Evolutionary conservation across 768 basidiomycete species (phyloP).

Genomic region (Pisolithus tinctorius): DNA sequence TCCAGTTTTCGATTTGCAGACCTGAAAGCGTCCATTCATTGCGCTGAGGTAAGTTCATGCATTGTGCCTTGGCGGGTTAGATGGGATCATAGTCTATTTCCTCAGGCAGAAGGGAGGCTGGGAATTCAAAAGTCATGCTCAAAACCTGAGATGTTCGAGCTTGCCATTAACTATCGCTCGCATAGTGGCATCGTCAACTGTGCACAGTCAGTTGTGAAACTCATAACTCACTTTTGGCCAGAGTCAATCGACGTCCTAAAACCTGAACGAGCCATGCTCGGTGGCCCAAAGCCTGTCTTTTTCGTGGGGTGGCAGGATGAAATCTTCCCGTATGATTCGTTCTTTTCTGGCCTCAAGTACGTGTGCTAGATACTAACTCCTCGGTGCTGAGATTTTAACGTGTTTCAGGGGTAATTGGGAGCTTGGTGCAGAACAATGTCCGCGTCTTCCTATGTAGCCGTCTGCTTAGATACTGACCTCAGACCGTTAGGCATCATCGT

Average conservation of each 20-base stretch:
- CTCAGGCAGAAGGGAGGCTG: slow-evolving; percentile 8
- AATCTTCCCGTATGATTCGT: slow-evolving; percentile 43
- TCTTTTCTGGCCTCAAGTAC: slow-evolving; percentile 46
- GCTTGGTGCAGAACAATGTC: slow-evolving; percentile 64
- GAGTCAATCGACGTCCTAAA: slow-evolving; percentile 54
- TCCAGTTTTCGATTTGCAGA: slow-evolving; percentile 64
- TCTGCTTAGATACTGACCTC: background rate
- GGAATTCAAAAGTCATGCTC: background rate
- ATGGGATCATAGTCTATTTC: background rate
- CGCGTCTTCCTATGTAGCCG: background rate
- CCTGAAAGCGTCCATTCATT: slow-evolving; percentile 53
- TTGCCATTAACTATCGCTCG: slow-evolving; percentile 57
- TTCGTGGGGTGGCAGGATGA: slow-evolving; percentile 41
- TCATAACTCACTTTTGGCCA: slow-evolving; percentile 47
- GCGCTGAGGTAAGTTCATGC: slow-evolving; percentile 40
- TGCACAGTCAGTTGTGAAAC: slow-evolving; percentile 35
- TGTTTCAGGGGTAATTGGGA: slow-evolving; percentile 41
- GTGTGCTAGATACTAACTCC: background rate
- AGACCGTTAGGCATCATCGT: slow-evolving; percentile 54
- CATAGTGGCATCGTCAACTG: slow-evolving; percentile 63
- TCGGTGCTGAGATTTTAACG: slow-evolving; percentile 6
- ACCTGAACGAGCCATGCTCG: slow-evolving; percentile 47
- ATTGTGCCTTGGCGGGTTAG: background rate
- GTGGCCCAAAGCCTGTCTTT: slow-evolving; percentile 53
- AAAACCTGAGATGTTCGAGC: slow-evolving; percentile 38